Evolutionary conservation across 257 asterid species (phyloP).

Genomic region (Leptodermis oblonga): DNA sequence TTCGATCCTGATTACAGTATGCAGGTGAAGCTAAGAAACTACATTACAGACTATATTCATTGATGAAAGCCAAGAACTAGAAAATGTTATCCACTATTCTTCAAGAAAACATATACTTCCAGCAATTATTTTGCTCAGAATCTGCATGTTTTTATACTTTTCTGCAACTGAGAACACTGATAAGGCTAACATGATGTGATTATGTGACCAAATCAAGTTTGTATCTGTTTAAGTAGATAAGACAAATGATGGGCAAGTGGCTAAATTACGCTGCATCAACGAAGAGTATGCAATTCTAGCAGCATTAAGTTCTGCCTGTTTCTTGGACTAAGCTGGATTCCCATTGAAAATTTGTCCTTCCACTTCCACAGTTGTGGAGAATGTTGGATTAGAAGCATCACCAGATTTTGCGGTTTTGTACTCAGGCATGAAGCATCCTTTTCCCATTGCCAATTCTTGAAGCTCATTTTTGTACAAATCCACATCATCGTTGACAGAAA

Average conservation of each 20-base stretch:
- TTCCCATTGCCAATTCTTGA: constrained; percentile 26
- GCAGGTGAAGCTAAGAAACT: neutral
- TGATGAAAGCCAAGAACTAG: neutral
- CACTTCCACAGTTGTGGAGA: constrained; percentile 37
- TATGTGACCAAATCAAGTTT: too few relatives aligned
- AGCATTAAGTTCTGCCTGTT: constrained; percentile 45
- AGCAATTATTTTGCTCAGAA: neutral
- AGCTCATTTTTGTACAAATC: constrained; percentile 37
- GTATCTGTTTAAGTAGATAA: too few relatives aligned
- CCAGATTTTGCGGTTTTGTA: constrained; percentile 27
- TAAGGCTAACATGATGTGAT: neutral
- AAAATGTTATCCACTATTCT: neutral
- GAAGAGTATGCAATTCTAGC: constrained; percentile 46
- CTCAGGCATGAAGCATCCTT: constrained; percentile 30
- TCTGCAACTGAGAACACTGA: neutral
- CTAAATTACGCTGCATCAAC: constrained; percentile 30
- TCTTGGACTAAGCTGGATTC: constrained; percentile 33
- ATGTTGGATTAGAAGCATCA: constrained; percentile 20
- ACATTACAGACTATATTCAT: neutral
- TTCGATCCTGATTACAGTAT: too few relatives aligned
- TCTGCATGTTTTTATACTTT: neutral
- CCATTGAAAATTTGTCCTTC: constrained; percentile 40
- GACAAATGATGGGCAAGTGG: neutral
- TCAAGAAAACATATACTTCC: neutral
- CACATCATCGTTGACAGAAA: constrained; percentile 22